Evolutionary conservation across 192 early-diverging fungal species (phyloP), one percentile per base, ranked within the genome.

Genomic region (Phycomyces nitens): DNA sequence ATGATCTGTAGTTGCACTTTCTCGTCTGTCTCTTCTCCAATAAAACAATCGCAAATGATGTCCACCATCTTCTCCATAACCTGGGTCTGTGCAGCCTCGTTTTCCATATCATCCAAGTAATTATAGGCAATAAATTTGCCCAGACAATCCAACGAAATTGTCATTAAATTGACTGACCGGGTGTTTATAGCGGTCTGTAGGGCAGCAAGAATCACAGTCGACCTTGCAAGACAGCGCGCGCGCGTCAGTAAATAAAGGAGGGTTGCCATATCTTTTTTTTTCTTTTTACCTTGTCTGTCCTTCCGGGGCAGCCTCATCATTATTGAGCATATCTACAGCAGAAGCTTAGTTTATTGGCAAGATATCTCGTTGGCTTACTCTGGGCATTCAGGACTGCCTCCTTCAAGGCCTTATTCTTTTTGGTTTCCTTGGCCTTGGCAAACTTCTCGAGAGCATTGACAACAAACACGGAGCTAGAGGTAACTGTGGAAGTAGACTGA

Each of bases 1-100:
- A 95, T 84, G 10, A 97, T 89, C 67, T 97, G 95, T 62, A 95
- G 62, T 71, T 95, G 93, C 10, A 97, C 86, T 59, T 86, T 90
- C 22, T 94, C 93, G 56, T 89, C 89, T 0, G 90, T 93, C 38
- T 76, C 71, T 60, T 93, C 91, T 56, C 89, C 89, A 41, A 82
- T 82, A 72, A 92, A 90, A 53, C 86, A 84, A 55, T 91, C 81
- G 58, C 90, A 90, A 22, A 94, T 88, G 38, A 85, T 82, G 55
- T 84, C 85, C 12, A 95, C 86, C 14, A 93, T 86, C 21, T 77
- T 73, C 14, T 86, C 86, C 57, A 89, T 73, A 22, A 90, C 74
- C 8, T 73, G 76, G n/a, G 66, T 60, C 41, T 77, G 66, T 47
- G 70, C 68, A 18, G 64, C 68, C 52, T 77, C 71, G 64, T 58